A percentile compares a stretch with the other conserved stretches of the same genome.
Conservation (phyloP, 305 asterid genomes). For the Fraxinus xanthoxyloides region DNA sequence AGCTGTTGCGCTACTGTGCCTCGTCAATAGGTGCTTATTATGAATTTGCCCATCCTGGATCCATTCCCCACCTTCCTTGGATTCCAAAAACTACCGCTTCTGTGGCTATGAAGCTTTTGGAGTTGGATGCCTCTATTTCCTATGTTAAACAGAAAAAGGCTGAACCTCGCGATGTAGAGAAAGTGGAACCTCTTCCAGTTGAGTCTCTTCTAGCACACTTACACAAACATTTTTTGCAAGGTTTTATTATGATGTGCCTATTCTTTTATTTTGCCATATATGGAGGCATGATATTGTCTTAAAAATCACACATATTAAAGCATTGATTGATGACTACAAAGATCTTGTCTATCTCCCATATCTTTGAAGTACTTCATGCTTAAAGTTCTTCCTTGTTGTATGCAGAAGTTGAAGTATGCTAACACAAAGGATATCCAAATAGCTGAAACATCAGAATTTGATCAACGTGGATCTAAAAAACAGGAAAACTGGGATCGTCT, state of each 20-base stretch:
- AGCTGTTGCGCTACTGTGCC: slow-evolving; percentile 55
- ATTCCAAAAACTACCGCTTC: slow-evolving; percentile 86
- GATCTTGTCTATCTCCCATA: neutral
- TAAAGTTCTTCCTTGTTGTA: slow-evolving; percentile 11
- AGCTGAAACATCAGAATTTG: slow-evolving; percentile 33
- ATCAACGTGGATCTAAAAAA: slow-evolving; percentile 33
- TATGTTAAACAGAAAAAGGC: slow-evolving; percentile 56
- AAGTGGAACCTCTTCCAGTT: slow-evolving; percentile 62
- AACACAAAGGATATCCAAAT: slow-evolving; percentile 37
- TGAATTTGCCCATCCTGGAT: slow-evolving; percentile 36
- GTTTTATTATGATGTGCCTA: neutral
- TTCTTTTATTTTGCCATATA: neutral
- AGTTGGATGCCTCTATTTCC: slow-evolving; percentile 70
- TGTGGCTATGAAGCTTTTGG: slow-evolving; percentile 81
- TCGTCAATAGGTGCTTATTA: slow-evolving; percentile 39
- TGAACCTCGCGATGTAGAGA: slow-evolving; percentile 43
- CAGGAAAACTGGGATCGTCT: slow-evolving; percentile 33
- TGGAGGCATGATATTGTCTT: neutral
- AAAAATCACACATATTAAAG: neutral
- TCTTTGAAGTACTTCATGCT: neutral
- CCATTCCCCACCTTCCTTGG: slow-evolving; percentile 80
- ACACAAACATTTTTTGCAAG: neutral
- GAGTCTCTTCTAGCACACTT: slow-evolving; percentile 28
- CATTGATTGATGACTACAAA: neutral
- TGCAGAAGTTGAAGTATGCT: slow-evolving; percentile 45